phyloP scores from a whole-genome alignment of 2,329 filamentous ascomycete species.

The Ascochyta viciae-villosae region DNA sequence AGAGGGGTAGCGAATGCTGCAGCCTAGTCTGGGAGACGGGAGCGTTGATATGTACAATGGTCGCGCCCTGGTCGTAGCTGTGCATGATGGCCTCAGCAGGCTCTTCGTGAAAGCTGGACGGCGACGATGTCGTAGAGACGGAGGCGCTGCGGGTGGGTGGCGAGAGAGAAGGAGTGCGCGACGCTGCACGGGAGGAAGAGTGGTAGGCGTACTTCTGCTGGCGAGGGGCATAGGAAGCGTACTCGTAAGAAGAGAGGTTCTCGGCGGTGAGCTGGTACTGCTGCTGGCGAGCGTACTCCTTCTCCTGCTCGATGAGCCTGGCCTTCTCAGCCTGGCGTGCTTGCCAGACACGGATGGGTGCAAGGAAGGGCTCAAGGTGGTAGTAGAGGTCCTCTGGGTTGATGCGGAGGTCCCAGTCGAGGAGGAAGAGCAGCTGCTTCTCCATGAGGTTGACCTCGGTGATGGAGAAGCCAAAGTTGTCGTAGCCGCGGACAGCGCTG shows the following conservation, averaged over 20 bases:
- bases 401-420: constrained; percentile 94
- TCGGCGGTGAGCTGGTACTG: constrained; percentile 46
- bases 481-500: constrained; percentile 75
- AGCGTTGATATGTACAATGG: constrained; percentile 52
- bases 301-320: constrained; percentile 52
- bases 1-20: constrained; percentile 46
- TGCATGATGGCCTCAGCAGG: constrained; percentile 41
- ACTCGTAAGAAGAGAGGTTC: constrained; percentile 40
- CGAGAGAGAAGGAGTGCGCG: constrained; percentile 59
- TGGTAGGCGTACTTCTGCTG: constrained; percentile 31
- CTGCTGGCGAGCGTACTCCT: constrained; percentile 50
- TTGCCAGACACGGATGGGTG: constrained; percentile 74
- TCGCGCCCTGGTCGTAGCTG: constrained; percentile 53
- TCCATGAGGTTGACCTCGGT: constrained; percentile 99
- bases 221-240: constrained; percentile 39
- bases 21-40: constrained; percentile 13
- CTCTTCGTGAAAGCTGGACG: constrained; percentile 43
- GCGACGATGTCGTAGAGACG: constrained; percentile 43
- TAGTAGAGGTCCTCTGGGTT: constrained; percentile 83
- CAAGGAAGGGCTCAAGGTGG: constrained; percentile 87
- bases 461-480: constrained; percentile 86
- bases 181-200: constrained; percentile 47
- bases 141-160: constrained; percentile 54
- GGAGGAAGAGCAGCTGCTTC: constrained; percentile 92
- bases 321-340: constrained; percentile 63